Conservation (phyloP, 768 basidiomycete species). For the Podaxis sp. region DNA sequence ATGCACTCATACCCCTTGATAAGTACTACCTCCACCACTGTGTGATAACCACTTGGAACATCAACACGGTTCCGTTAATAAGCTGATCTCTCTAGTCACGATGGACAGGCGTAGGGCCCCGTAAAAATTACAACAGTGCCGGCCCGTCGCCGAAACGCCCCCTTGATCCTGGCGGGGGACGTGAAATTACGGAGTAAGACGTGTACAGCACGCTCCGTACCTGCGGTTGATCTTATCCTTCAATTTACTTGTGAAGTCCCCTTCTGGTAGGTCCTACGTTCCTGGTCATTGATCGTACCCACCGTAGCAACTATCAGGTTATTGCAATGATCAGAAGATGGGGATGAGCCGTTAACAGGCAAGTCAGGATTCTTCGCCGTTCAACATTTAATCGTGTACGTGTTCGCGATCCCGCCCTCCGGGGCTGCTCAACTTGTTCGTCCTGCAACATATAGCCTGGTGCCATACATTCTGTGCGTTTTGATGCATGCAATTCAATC, state of each 20-base stretch:
- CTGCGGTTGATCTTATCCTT: constrained; percentile 29
- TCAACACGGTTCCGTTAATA: no score
- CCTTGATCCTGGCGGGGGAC: background rate
- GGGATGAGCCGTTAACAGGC: constrained; percentile 28
- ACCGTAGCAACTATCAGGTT: background rate
- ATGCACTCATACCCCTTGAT: no score
- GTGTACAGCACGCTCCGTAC: constrained; percentile 24
- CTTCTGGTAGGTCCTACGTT: constrained; percentile 26
- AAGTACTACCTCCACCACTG: no score
- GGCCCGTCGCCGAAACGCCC: no score
- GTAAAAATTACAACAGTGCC: no score
- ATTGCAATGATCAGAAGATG: constrained; percentile 32
- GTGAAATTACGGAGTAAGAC: constrained; percentile 12
- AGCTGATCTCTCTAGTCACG: no score
- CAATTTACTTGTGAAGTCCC: constrained; percentile 31
- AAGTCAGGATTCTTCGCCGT: constrained; percentile 30
- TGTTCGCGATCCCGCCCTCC: background rate
- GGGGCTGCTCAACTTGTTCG: background rate
- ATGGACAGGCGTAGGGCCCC: no score
- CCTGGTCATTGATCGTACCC: background rate
- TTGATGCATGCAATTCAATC: background rate
- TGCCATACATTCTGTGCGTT: constrained; percentile 26
- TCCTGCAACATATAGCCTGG: constrained; percentile 35
- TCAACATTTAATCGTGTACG: constrained; percentile 30
- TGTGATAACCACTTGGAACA: no score